Base-by-base conservation (phyloP, 495 filamentous ascomycete species). In the Aspergillus nidulans region DNA sequence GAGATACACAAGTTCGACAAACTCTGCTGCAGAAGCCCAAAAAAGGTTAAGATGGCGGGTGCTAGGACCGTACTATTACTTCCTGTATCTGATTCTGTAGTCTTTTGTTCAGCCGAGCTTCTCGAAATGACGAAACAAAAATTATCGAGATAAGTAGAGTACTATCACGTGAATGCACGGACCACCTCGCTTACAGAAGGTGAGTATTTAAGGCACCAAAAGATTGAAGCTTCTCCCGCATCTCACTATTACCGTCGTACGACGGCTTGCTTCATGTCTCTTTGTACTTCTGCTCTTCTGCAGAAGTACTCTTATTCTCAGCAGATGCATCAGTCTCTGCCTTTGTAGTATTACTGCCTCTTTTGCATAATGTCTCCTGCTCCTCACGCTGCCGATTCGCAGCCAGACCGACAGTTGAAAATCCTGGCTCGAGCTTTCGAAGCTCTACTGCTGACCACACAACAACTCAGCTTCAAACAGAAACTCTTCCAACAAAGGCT, bases 401-500 rank as follows among this genome's bases (percentile, higher is more conserved):
- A 71, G 64, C 64, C 63, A 36, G 69, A 74, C 55, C 71, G 59
- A 56, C 72, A 71, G 58, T 67, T 78, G 25, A 66, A 74, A 53
- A 70, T 64, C 13, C 57, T 80, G 56, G 71, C 70, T 28, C 67
- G 65, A 61, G 76, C 72, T 32, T 76, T 79, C 56, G 75, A 77
- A 66, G 74, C 75, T 55, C 66, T 80, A 32, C 66, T 80, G 59
- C 66, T 77, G 65, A 76, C 74, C n/a, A 67, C 73, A 13, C 75
- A 74, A 48, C 71, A 70, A 60, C 67, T 78, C 55, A 71, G 64
- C 47, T 64, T 63, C 57, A 76, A 65, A 58, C 71, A 79, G 57
- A 70, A 69, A 61, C 62, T 68, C 26, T 65, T 81, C 53, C 70
- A 77, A 44, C 58, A 67, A 49, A 64, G 69, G 45, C 65, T 77